A percentile compares a stretch with the other conserved stretches of the same genome.
These are phyloP conservation scores for Byssochlamys sp. DNA, from an alignment of 2,329 filamentous ascomycete genomes.

Conservation along the genomic window DNA sequence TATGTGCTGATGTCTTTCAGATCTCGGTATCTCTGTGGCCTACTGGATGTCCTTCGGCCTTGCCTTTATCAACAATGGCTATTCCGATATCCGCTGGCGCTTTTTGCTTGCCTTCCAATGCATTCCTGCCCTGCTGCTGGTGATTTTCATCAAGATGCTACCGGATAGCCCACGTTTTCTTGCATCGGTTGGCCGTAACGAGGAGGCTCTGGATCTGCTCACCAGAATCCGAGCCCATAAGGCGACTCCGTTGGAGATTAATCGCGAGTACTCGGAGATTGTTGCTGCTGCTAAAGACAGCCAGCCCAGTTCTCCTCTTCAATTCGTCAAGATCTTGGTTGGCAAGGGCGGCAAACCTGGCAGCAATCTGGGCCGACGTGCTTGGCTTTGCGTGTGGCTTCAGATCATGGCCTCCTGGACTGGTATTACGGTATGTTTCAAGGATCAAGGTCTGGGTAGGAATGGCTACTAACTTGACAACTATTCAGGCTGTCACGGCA, in stretches of 20 bases:
- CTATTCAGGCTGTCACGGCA: constrained; percentile 25
- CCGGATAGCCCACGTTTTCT: constrained; percentile 25
- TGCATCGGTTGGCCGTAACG: constrained; percentile 30
- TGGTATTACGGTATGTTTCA: constrained; percentile 32
- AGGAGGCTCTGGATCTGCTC: constrained; percentile 25
- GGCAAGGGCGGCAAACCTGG: constrained; percentile 23
- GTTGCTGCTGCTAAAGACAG: constrained; percentile 19
- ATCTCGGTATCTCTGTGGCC: constrained; percentile 39
- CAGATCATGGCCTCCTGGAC: constrained; percentile 40
- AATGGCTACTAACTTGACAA: constrained; percentile 18
- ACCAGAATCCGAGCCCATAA: neutral
- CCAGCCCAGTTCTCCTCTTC: constrained; percentile 26
- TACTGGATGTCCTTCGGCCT: constrained; percentile 31
- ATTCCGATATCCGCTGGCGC: constrained; percentile 25
- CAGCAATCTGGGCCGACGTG: constrained; percentile 28
- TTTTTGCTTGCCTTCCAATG: constrained; percentile 28
- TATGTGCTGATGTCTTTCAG: constrained; percentile 5
- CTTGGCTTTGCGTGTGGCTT: constrained; percentile 37
- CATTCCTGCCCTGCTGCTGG: constrained; percentile 20
- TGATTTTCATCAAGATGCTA: constrained; percentile 20
- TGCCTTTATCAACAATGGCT: constrained; percentile 23
- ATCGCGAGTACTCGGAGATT: constrained; percentile 29
- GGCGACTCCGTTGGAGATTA: constrained; percentile 17
- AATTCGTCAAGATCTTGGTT: constrained; percentile 30
- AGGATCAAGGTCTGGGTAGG: constrained; percentile 21